Conservation (phyloP, 305 asterid genomes). For the Rubia tinctorum region DNA sequence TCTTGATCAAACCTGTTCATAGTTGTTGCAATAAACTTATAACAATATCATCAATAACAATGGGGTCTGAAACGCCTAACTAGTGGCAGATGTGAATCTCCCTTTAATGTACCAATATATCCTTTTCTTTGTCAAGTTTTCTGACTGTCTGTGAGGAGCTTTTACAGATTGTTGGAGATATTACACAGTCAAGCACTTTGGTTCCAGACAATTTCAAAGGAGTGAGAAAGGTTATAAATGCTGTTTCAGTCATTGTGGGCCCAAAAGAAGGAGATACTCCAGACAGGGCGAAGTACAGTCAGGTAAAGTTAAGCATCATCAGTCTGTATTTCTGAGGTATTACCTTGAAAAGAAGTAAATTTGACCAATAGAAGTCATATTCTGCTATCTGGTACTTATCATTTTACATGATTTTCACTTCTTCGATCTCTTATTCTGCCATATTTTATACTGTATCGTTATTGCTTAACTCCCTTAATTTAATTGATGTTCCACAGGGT, state of each 20-base stretch:
- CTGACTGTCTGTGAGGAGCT: conserved; percentile 9
- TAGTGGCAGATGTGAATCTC: neutral
- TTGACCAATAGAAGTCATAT: neutral
- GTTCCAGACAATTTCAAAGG: conserved; percentile 79
- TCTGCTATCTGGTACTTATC: neutral
- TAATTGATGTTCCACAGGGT: conserved; percentile 52
- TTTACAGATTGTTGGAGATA: conserved; percentile 75
- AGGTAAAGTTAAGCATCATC: conserved; percentile 37
- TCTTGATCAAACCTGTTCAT: neutral
- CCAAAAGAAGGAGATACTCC: conserved; percentile 99
- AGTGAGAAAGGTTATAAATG: conserved; percentile 70
- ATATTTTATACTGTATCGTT: neutral
- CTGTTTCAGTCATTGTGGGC: conserved; percentile 91
- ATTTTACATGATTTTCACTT: neutral
- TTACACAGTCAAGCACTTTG: conserved; percentile 79
- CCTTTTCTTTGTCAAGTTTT: neutral
- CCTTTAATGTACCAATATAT: neutral
- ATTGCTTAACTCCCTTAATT: neutral
- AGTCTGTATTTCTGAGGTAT: neutral
- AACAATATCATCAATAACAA: neutral
- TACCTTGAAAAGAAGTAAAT: neutral
- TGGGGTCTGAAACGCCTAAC: neutral
- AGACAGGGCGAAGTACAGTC: conserved; percentile 92
- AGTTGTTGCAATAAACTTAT: neutral
- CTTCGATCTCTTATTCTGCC: neutral